A percentile compares a stretch with the other conserved stretches of the same genome.
Conservation (phyloP, 2,329 filamentous ascomycete genomes). For the Lasiodiplodia citricola region DNA sequence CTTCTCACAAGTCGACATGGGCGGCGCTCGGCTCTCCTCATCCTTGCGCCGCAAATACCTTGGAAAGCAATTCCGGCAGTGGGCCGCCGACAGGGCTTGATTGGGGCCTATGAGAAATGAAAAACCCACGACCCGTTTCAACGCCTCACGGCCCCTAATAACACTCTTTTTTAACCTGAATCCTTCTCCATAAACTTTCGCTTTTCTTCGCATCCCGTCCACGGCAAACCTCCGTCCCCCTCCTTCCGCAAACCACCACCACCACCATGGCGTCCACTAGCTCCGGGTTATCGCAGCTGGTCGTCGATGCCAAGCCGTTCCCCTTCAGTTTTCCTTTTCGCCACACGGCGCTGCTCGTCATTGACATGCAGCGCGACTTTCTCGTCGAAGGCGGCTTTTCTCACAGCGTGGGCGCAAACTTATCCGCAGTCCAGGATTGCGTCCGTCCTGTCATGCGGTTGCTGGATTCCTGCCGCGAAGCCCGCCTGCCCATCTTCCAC, state of each 20-base stretch:
- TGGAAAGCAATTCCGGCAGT: not conserved
- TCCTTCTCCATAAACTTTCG: not conserved
- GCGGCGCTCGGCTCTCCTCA: not conserved
- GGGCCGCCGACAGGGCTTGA: slow-evolving; percentile 14
- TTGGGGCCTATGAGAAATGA: slow-evolving; percentile 21
- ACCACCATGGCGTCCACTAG: slow-evolving; percentile 8
- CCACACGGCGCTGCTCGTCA: slow-evolving; percentile 56
- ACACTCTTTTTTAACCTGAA: not conserved
- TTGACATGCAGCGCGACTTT: slow-evolving; percentile 61
- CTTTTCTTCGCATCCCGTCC: not conserved
- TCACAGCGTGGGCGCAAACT: slow-evolving; percentile 55
- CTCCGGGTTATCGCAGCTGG: not conserved
- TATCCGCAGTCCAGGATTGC: slow-evolving; percentile 46
- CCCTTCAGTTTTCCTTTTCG: slow-evolving; percentile 53
- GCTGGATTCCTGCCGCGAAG: slow-evolving; percentile 48
- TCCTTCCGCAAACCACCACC: not conserved
- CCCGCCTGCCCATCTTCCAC: slow-evolving; percentile 55
- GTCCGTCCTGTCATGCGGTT: slow-evolving; percentile 49
- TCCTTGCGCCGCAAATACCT: not conserved
- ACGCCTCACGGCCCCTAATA: slow-evolving; percentile 21
- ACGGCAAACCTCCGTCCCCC: not conserved
- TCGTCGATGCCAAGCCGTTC: slow-evolving; percentile 51
- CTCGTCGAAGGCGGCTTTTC: slow-evolving; percentile 58
- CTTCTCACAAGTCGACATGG: slow-evolving; percentile 2
- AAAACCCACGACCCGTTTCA: slow-evolving; percentile 21